Evolutionary conservation across 2,329 filamentous ascomycete species (phyloP).

Genomic region (Pseudogymnoascus sp.): DNA sequence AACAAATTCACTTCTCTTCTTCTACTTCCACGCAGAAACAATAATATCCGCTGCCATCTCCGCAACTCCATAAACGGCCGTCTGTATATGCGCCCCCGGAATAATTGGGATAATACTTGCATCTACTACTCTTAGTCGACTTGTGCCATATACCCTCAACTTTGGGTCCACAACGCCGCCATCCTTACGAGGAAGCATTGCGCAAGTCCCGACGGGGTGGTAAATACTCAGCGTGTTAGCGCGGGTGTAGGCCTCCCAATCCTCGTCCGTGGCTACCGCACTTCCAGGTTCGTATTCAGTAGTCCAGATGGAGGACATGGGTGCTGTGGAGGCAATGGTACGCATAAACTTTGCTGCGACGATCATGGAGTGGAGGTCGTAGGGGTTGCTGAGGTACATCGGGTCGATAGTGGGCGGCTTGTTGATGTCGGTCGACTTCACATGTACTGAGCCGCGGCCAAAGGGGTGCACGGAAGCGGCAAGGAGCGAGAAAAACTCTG

Average conservation of each 20-base stretch:
- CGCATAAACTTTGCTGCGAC: slow-evolving; percentile 16
- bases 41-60: slow-evolving; percentile 19
- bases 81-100: slow-evolving; percentile 14
- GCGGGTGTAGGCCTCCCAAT: slow-evolving; percentile 10
- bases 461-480: slow-evolving; percentile 48
- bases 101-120: slow-evolving; percentile 17
- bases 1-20: background rate
- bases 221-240: slow-evolving; percentile 9
- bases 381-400: slow-evolving; percentile 42
- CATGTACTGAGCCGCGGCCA: slow-evolving; percentile 49
- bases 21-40: background rate
- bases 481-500: slow-evolving; percentile 28
- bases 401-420: slow-evolving; percentile 42
- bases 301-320: slow-evolving; percentile 15
- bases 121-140: slow-evolving; percentile 20
- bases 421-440: slow-evolving; percentile 32
- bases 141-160: slow-evolving; percentile 19
- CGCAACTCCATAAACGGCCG: slow-evolving; percentile 17
- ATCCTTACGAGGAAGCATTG: slow-evolving; percentile 16
- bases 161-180: slow-evolving; percentile 19
- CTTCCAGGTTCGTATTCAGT: slow-evolving; percentile 20
- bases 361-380: slow-evolving; percentile 36
- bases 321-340: slow-evolving; percentile 15
- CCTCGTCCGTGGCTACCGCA: slow-evolving; percentile 7
- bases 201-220: slow-evolving; percentile 17